Conservation (phyloP, 2,329 filamentous ascomycete genomes). For the Helminthosporium solani region DNA sequence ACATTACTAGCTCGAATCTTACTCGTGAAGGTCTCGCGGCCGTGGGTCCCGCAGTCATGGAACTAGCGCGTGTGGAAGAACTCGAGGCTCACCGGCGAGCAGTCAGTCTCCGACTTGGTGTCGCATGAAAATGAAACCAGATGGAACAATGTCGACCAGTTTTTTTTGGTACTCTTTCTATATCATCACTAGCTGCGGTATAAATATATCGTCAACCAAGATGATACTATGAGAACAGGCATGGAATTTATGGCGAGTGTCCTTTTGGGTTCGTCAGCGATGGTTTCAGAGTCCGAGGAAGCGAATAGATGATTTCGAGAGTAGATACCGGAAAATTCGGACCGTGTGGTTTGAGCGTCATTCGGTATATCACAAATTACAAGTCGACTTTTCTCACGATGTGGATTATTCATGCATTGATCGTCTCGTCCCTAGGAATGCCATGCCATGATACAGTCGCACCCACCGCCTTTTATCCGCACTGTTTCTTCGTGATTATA, state of each 20-base stretch:
- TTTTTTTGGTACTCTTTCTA: not conserved
- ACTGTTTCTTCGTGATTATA: not conserved
- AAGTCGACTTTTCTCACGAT: not conserved
- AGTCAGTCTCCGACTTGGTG: conserved; percentile 62
- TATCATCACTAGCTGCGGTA: not conserved
- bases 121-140: conserved; percentile 20
- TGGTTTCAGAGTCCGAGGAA: conserved; percentile 1
- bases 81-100: conserved; percentile 86
- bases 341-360: not conserved
- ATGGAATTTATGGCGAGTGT: not conserved
- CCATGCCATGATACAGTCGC: not conserved
- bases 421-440: not conserved
- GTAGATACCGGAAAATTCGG: not conserved
- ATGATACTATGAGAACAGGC: not conserved
- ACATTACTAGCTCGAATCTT: conserved; percentile 93
- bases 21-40: conserved; percentile 82
- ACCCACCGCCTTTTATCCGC: not conserved
- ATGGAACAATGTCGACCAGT: not conserved
- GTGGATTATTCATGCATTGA: not conserved
- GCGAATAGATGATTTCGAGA: not conserved
- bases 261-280: conserved; percentile 1
- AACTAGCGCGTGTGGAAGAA: conserved; percentile 89
- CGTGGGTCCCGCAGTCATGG: conserved; percentile 88
- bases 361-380: not conserved
- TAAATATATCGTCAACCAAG: not conserved